Percentiles rank a stretch among this genome's conserved stretches.
Evolutionary conservation across 371 early-diverging fungal genomes (phyloP).

Genomic region (Blakeslea trispora): DNA sequence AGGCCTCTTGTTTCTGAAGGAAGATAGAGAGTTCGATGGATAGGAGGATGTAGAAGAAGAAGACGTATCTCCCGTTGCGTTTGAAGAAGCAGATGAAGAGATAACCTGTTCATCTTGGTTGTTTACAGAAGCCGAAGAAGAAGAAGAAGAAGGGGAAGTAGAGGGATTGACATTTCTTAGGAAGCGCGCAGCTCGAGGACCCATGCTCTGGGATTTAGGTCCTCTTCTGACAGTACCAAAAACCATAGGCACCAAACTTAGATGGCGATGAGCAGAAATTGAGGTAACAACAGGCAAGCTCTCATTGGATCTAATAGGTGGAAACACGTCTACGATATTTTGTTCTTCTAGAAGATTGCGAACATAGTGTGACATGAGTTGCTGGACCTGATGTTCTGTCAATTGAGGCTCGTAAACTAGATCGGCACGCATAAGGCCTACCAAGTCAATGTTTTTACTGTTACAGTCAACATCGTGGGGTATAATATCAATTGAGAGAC

Average conservation of each 20-base stretch:
- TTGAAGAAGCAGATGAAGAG: no score
- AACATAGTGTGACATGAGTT: conserved; percentile 30
- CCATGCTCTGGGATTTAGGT: conserved; percentile 6
- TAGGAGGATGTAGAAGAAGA: conserved; percentile 2
- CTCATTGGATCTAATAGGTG: conserved; percentile 32
- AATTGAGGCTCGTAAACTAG: conserved; percentile 27
- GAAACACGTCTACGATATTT: conserved; percentile 48
- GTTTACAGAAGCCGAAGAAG: background rate
- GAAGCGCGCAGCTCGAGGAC: background rate
- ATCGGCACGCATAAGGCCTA: conserved; percentile 48
- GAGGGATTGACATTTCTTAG: no score
- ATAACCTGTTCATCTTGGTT: no score
- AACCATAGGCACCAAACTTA: conserved; percentile 42
- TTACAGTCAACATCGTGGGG: conserved; percentile 52
- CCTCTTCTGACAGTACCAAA: conserved; percentile 19
- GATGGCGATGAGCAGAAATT: conserved; percentile 41
- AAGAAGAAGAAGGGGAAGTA: conserved; percentile 1
- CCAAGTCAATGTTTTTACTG: conserved; percentile 44
- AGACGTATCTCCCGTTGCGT: background rate
- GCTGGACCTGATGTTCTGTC: conserved; percentile 21
- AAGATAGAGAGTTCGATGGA: background rate
- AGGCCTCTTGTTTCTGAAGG: no score
- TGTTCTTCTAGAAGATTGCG: conserved; percentile 38
- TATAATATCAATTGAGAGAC: conserved; percentile 40
- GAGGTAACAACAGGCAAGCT: conserved; percentile 32